A percentile compares a stretch with the other conserved stretches of the same genome.
Conservation (phyloP, 2,329 filamentous ascomycete species). For the Alternaria sp. region DNA sequence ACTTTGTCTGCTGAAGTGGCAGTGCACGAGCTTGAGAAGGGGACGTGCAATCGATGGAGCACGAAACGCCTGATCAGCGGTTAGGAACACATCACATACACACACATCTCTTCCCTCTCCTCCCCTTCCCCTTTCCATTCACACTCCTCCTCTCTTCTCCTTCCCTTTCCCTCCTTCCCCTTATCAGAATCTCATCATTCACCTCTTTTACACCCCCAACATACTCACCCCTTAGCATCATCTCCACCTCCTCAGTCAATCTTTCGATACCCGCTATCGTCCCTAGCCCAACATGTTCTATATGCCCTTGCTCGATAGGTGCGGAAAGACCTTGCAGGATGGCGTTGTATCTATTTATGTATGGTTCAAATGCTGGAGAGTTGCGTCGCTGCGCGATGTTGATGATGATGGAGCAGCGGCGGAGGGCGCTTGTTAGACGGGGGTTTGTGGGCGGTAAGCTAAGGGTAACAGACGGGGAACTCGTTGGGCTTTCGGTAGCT, state of each 20-base stretch:
- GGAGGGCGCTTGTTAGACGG: not conserved
- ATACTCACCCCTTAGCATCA: not conserved
- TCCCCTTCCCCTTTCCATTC: not conserved
- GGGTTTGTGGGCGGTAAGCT: not conserved
- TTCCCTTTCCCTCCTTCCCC: not conserved
- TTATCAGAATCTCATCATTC: not conserved
- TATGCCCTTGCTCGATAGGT: not conserved
- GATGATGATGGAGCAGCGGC: not conserved
- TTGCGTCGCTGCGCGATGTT: not conserved
- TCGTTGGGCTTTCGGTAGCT: not conserved
- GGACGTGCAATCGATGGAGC: not conserved
- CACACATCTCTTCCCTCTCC: not conserved
- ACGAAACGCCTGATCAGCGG: not conserved
- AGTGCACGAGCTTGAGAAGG: not conserved
- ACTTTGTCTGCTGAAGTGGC: not conserved
- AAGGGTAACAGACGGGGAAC: rapidly evolving
- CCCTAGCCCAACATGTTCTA: not conserved
- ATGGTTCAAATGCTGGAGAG: not conserved
- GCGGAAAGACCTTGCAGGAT: not conserved
- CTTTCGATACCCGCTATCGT: not conserved
- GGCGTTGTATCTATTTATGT: not conserved
- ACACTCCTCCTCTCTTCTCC: not conserved
- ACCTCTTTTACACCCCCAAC: not conserved
- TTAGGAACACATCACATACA: not conserved
- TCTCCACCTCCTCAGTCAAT: not conserved